phyloP scores from a whole-genome alignment of 1,139 yeast species.

The Blastobotrys illinoisensis region DNA sequence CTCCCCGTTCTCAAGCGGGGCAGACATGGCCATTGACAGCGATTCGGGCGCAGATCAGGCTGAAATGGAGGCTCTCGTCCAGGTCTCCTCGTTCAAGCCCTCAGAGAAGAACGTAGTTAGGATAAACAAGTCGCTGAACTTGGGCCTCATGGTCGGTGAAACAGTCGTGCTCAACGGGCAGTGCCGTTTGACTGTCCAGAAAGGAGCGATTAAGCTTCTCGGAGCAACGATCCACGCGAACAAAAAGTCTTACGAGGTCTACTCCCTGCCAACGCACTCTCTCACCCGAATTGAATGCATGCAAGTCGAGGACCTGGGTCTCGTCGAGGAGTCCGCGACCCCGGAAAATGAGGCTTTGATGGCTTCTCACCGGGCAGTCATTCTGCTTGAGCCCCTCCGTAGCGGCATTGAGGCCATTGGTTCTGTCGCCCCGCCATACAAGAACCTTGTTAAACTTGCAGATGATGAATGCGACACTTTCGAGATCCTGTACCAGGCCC shows the following conservation, averaged over 20 bases:
- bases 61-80: conserved; percentile 9
- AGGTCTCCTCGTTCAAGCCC: conserved; percentile 13
- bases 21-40: background rate
- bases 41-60: background rate
- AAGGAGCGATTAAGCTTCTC: conserved; percentile 54
- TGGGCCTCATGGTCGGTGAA: conserved; percentile 34
- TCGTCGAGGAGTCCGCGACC: conserved; percentile 20
- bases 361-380: conserved; percentile 40
- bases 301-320: conserved; percentile 37
- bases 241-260: conserved; percentile 17
- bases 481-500: conserved; percentile 13
- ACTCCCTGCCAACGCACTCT: conserved; percentile 51
- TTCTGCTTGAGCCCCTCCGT: conserved; percentile 36
- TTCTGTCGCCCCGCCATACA: conserved; percentile 45
- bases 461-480: conserved; percentile 7
- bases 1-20: background rate
- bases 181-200: conserved; percentile 45
- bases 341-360: conserved; percentile 10
- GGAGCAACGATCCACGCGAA: conserved; percentile 42
- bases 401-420: conserved; percentile 49
- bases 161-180: conserved; percentile 55
- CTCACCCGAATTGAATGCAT: conserved; percentile 51
- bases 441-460: conserved; percentile 27
- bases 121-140: conserved; percentile 16
- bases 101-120: conserved; percentile 14